A percentile compares a stretch with the other conserved stretches of the same genome.
These are phyloP conservation scores for Heterobasidion occidentale DNA, from an alignment of 1,284 basidiomycete species.

Conservation along the genomic window DNA sequence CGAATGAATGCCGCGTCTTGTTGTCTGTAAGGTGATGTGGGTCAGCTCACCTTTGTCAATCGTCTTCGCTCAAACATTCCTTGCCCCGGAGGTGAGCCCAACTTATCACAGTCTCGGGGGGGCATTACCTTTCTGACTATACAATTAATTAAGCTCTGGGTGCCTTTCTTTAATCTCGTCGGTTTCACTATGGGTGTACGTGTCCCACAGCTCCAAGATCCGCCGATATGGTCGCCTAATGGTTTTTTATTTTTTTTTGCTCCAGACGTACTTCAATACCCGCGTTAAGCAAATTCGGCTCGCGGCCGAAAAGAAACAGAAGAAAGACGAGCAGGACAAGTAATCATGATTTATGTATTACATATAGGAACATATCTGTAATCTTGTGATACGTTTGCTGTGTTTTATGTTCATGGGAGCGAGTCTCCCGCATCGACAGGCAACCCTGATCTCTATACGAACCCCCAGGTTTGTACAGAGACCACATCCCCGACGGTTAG, in stretches of 20 bases:
- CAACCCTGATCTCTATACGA: background rate
- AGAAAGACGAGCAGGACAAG: slow-evolving; percentile 37
- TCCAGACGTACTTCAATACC: slow-evolving; percentile 66
- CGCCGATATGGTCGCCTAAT: too few species aligned
- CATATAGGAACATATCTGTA: background rate
- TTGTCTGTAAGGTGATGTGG: slow-evolving; percentile 51
- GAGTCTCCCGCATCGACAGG: background rate
- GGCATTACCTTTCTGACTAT: background rate
- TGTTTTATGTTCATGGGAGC: background rate
- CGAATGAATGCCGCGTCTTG: background rate
- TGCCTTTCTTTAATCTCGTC: slow-evolving; percentile 67
- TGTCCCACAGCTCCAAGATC: slow-evolving; percentile 3
- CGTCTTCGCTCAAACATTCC: slow-evolving; percentile 66
- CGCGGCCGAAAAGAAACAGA: slow-evolving; percentile 36
- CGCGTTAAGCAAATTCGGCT: slow-evolving; percentile 55
- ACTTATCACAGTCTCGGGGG: background rate
- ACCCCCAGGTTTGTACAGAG: slow-evolving; percentile 34
- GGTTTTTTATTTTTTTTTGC: background rate
- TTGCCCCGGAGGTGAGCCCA: slow-evolving; percentile 53
- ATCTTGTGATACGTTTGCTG: background rate
- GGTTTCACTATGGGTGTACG: slow-evolving; percentile 60
- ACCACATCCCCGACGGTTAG: slow-evolving; percentile 54
- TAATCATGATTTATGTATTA: slow-evolving; percentile 13
- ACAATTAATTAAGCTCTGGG: slow-evolving; percentile 46
- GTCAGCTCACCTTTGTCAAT: slow-evolving; percentile 66